Percentiles rank a stretch among this genome's conserved stretches.
phyloP scores from a whole-genome alignment of 495 filamentous ascomycete genomes.

The Aspergillus sparsus region DNA sequence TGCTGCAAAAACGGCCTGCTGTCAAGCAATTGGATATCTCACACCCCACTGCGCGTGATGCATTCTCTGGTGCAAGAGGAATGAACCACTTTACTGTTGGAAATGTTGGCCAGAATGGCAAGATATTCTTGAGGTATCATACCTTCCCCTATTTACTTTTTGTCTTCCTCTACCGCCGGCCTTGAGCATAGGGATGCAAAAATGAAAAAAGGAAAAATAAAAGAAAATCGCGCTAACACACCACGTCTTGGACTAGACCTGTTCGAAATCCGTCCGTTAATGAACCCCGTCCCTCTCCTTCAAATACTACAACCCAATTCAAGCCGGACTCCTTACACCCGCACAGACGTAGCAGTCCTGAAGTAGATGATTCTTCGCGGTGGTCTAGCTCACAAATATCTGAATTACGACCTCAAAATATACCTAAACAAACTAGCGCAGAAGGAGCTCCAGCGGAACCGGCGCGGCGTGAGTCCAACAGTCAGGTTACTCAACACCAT shows the following conservation, averaged over 20 bases:
- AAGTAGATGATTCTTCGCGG: conserved; percentile 36
- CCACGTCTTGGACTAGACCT: conserved; percentile 41
- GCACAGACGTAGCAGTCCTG: conserved; percentile 22
- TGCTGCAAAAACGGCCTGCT: conserved; percentile 44
- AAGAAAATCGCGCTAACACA: conserved; percentile 28
- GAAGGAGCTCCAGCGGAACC: conserved; percentile 35
- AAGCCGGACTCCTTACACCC: conserved; percentile 39
- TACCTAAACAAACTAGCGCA: conserved; percentile 29
- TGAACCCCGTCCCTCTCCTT: conserved; percentile 34
- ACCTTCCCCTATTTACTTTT: conserved; percentile 5
- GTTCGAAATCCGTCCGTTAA: conserved; percentile 48
- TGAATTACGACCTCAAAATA: conserved; percentile 40
- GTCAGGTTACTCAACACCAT: conserved; percentile 27
- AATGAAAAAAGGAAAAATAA: no score
- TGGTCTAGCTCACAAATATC: conserved; percentile 53
- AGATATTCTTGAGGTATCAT: conserved; percentile 88
- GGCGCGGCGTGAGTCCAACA: conserved; percentile 29
- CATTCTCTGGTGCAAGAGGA: conserved; percentile 42
- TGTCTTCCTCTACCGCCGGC: neutral
- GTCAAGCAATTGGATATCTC: conserved; percentile 41
- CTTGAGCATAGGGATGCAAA: conserved; percentile 14
- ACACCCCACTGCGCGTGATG: conserved; percentile 31
- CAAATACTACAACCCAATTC: conserved; percentile 31
- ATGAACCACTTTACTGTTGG: conserved; percentile 88
- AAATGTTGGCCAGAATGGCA: conserved; percentile 90